Percentiles rank a stretch among this genome's conserved stretches.
phyloP scores from a whole-genome alignment of 1,139 yeast genomes.

The Debaryomyces sp. region DNA sequence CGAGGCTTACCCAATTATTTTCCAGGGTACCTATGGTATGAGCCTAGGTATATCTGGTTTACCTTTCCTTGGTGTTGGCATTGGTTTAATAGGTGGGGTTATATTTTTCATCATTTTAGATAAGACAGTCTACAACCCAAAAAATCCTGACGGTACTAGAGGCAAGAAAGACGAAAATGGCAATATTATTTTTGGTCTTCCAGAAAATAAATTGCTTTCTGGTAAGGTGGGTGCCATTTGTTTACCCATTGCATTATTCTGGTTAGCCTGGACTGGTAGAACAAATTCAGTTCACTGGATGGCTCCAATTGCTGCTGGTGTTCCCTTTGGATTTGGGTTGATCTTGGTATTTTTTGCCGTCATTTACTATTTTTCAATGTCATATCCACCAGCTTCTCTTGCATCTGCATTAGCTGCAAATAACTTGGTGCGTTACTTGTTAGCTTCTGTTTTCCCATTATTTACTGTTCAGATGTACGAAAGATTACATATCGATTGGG shows the following conservation, averaged over 20 bases:
- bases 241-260: constrained; percentile 70
- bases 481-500: constrained; percentile 41
- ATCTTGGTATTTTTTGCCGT: constrained; percentile 74
- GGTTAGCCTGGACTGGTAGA: constrained; percentile 83
- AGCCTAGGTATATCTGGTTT: constrained; percentile 62
- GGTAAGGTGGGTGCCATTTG: constrained; percentile 64
- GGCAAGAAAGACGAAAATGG: constrained; percentile 61
- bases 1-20: constrained; percentile 76
- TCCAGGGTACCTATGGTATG: constrained; percentile 64
- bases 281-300: constrained; percentile 68
- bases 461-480: constrained; percentile 50
- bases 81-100: constrained; percentile 63
- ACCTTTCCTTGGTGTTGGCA: constrained; percentile 69
- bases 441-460: constrained; percentile 62
- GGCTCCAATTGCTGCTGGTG: constrained; percentile 74
- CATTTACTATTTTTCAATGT: constrained; percentile 68
- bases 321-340: constrained; percentile 76
- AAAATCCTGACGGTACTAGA: constrained; percentile 64
- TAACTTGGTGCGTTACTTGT: constrained; percentile 64
- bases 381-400: constrained; percentile 73
- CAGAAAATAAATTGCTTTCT: constrained; percentile 41
- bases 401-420: constrained; percentile 85
- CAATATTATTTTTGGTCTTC: constrained; percentile 43
- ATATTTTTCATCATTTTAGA: constrained; percentile 52
- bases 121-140: constrained; percentile 50